These are phyloP conservation scores for Fusarium humuli DNA, from an alignment of 2,329 filamentous ascomycete genomes.

Conservation along the genomic window DNA sequence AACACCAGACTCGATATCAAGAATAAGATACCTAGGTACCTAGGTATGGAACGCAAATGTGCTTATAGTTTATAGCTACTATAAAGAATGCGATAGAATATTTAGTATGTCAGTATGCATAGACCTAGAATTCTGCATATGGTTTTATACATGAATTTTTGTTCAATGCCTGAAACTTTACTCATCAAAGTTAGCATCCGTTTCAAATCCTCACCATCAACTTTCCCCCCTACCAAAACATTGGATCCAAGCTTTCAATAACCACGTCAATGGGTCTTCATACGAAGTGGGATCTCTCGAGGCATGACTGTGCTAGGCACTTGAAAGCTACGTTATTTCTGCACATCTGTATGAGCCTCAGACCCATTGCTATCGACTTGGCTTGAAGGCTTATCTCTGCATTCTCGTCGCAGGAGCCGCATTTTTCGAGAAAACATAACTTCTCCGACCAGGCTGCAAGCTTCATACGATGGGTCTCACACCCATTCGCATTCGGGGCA, in stretches of 20 bases:
- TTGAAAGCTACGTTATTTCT: not conserved
- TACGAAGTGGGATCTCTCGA: not conserved
- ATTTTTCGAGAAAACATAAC: not conserved
- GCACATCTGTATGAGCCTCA: not conserved
- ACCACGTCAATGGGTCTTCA: not conserved
- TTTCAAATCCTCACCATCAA: not conserved
- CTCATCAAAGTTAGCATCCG: not conserved
- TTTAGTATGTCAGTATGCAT: too few relatives aligned
- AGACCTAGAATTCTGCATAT: not conserved
- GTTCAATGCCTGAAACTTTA: not conserved
- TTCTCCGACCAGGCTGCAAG: not conserved
- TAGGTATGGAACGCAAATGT: not conserved
- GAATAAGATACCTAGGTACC: not conserved
- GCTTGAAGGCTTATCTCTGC: not conserved
- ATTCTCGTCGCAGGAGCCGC: not conserved
- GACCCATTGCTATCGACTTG: not conserved
- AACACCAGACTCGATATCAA: not conserved
- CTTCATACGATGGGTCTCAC: slow-evolving; percentile 58
- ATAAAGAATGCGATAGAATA: not conserved
- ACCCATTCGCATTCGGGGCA: slow-evolving; percentile 62
- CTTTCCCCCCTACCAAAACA: slow-evolving; percentile 7
- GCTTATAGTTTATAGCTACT: not conserved
- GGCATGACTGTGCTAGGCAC: not conserved
- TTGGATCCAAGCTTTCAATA: not conserved
- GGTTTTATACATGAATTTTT: not conserved